Base-by-base conservation (phyloP, 306 rosid species). In the Carpinus fangiana region DNA sequence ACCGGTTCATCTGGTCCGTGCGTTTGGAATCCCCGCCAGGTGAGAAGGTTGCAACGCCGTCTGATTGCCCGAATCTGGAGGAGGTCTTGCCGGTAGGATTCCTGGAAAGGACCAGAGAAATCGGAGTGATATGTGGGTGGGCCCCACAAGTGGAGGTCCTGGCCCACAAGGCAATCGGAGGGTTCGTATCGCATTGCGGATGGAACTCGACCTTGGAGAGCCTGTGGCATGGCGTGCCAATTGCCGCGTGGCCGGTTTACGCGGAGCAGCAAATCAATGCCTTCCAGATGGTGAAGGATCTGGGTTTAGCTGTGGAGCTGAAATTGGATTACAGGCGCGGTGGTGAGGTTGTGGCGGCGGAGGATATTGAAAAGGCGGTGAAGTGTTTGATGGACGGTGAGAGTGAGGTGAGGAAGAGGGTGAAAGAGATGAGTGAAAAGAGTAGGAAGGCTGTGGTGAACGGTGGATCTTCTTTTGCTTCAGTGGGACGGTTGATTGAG, bases 131-230 rank as follows among this genome's bases (percentile, higher is more conserved):
- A 5, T 55, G 80, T 36, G 82, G 86, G 7, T 82, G 86, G 82
- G 80, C 82, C 0, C 82, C 85, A 2, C 85, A 82, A 78, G 68
- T 59, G 46, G 52, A 43, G 3, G 5, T 82, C n/a, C 50, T 82
- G 50, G 76, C 82, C 5, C 82, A 78, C 75, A 36, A 53, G 1
- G 56, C 79, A 0, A 43, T 54, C 0, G 82, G 82, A 41, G 78
- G 73, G 1, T 81, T 75, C 4, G 73, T 81, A 4, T 81, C 84
- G 1, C 76, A 81, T 18, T 80, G 84, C 17, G 80, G 84, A 6
- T 80, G 84, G 84, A 80, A 80, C 14, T 80, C 84, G 0, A 50
- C 14, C 0, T 20, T 82, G 9, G 85, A 82, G 71, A 82, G 85
- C 8, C 0, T 77, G 11, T 76, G 78, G 81, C 34, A 5, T 2